Evolutionary conservation across 331 rosid species (phyloP).

Genomic region (Pyracantha coccinea): DNA sequence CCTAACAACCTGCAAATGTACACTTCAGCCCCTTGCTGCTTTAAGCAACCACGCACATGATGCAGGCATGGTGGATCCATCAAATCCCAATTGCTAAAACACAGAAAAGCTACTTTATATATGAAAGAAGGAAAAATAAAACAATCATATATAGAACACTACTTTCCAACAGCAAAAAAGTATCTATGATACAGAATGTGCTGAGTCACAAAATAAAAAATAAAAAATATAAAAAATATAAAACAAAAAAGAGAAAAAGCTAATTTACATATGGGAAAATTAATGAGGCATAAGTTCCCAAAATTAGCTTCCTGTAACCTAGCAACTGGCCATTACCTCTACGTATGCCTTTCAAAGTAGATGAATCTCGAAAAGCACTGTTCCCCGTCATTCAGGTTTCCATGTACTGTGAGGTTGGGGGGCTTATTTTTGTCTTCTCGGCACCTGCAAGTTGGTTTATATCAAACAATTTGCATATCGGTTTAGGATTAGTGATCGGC

Average conservation of each 20-base stretch:
- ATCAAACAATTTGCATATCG: slow-evolving; percentile 10
- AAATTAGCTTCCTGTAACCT: slow-evolving; percentile 20
- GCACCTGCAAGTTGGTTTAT: slow-evolving; percentile 47
- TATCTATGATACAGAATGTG: slow-evolving; percentile 24
- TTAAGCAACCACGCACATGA: too few relatives aligned
- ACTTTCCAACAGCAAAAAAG: too few relatives aligned
- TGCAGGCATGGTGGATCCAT: neutral
- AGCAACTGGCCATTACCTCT: slow-evolving; percentile 29
- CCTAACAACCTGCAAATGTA: too few relatives aligned
- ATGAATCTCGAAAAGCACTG: slow-evolving; percentile 23
- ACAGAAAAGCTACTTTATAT: neutral
- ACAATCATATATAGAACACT: too few relatives aligned
- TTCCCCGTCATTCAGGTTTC: slow-evolving; percentile 45
- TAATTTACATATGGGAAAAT: slow-evolving; percentile 36
- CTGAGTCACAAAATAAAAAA: slow-evolving; percentile 12
- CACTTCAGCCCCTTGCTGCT: too few relatives aligned
- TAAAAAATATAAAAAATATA: neutral
- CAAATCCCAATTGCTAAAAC: neutral
- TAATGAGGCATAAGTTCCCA: slow-evolving; percentile 14
- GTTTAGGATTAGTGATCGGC: neutral
- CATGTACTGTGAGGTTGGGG: slow-evolving; percentile 91
- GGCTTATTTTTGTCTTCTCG: slow-evolving; percentile 75
- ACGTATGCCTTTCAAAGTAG: slow-evolving; percentile 14
- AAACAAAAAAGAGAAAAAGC: neutral
- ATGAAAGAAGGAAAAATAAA: neutral